Conservation (phyloP, 768 basidiomycete genomes). For the Mycena kentingensis region DNA sequence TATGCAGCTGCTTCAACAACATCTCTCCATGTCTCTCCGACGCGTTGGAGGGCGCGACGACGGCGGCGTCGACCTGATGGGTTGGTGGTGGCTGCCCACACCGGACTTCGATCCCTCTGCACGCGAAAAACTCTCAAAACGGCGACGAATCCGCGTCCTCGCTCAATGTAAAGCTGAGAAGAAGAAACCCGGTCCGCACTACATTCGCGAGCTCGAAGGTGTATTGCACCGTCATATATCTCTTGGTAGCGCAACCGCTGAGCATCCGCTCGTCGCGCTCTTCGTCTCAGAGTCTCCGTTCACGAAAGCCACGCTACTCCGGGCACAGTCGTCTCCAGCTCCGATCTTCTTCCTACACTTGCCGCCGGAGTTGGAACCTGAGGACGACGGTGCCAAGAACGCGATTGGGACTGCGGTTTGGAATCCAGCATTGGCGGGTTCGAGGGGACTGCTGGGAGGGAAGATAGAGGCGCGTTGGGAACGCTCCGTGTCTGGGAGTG, state of each 20-base stretch:
- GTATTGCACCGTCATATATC: conserved; percentile 59
- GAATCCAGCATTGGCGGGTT: conserved; percentile 65
- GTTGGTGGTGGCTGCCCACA: conserved; percentile 92
- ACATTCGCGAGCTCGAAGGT: conserved; percentile 90
- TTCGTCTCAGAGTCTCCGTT: conserved; percentile 82
- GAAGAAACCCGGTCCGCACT: conserved; percentile 75
- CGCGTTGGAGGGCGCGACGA: conserved; percentile 83
- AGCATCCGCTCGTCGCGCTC: conserved; percentile 58
- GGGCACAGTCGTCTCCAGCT: conserved; percentile 71
- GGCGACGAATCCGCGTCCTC: conserved; percentile 69
- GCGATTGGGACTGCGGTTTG: conserved; percentile 57
- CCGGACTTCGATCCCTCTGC: conserved; percentile 3
- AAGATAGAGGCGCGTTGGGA: conserved; percentile 72
- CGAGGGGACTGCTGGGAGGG: conserved; percentile 56
- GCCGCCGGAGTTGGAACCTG: conserved; percentile 42
- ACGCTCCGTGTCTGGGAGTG: conserved; percentile 35
- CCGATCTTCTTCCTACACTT: conserved; percentile 82
- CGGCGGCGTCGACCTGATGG: conserved; percentile 84
- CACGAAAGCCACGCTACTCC: conserved; percentile 66
- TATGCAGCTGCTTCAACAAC: conserved; percentile 55
- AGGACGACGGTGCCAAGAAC: conserved; percentile 13
- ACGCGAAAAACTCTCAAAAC: conserved; percentile 6
- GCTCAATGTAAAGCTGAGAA: conserved; percentile 93
- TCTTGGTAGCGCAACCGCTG: too few species aligned
- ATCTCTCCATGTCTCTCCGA: conserved; percentile 77